phyloP scores from a whole-genome alignment of 257 asterid genomes.

The Perilla frutescens region DNA sequence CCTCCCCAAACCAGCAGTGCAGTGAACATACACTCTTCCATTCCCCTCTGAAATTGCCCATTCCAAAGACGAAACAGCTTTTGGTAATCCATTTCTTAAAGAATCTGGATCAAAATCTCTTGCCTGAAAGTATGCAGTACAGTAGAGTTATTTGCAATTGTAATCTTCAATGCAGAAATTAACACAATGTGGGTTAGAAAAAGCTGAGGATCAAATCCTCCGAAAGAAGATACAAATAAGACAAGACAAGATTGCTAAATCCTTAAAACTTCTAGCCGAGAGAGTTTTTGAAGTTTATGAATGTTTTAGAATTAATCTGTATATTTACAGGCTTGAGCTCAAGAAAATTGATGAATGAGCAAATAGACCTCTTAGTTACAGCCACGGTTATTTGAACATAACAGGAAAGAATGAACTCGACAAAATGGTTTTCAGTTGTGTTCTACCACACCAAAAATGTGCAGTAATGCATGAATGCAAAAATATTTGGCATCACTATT shows the following conservation, averaged over 20 bases:
- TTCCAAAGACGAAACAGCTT: slow-evolving; percentile 77
- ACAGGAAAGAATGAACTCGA: not conserved
- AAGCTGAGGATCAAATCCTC: too few species aligned
- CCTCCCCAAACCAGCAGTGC: slow-evolving; percentile 97
- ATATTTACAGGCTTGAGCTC: not conserved
- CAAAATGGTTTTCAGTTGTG: not conserved
- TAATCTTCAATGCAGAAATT: too few species aligned
- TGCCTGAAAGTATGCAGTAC: slow-evolving; percentile 55
- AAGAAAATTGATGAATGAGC: not conserved
- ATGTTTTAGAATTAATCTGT: too few species aligned
- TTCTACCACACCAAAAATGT: not conserved
- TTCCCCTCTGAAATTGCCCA: slow-evolving; percentile 82
- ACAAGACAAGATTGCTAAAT: too few species aligned
- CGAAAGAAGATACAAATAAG: too few species aligned
- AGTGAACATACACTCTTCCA: slow-evolving; percentile 84
- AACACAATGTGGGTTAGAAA: too few species aligned
- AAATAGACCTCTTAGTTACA: too few species aligned
- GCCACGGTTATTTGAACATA: not conserved
- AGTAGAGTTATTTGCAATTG: not conserved
- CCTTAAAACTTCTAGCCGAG: too few species aligned
- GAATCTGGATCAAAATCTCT: slow-evolving; percentile 96
- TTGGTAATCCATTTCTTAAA: slow-evolving; percentile 71
- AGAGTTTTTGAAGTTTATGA: not conserved
- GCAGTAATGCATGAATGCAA: too few species aligned
- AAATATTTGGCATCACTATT: too few species aligned